Conservation (phyloP, 106 monocot species). For the Gastrodia elata region DNA sequence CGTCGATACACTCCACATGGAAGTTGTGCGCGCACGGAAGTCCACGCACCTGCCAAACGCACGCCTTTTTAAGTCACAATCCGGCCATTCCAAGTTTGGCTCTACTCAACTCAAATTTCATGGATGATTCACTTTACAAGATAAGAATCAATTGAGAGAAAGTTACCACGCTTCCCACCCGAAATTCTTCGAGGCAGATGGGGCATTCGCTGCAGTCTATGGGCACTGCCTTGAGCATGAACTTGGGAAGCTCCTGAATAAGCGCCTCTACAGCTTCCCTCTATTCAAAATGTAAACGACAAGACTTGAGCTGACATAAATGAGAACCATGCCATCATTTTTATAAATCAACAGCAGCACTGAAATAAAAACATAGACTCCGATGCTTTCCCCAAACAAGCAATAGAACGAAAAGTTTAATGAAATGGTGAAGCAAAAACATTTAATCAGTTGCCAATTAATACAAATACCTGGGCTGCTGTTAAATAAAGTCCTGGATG, state of each 20-base stretch:
- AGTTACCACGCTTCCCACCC: constrained; percentile 76
- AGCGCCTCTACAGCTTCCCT: constrained; percentile 99
- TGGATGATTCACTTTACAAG: neutral
- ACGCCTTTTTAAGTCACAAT: too few species aligned
- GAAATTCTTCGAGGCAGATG: constrained; percentile 96
- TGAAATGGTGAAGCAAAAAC: too few species aligned
- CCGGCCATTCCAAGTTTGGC: neutral
- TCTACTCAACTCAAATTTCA: neutral
- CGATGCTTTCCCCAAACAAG: too few species aligned
- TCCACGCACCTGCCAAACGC: constrained; percentile 60
- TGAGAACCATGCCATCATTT: neutral
- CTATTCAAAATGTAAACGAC: constrained; percentile 22
- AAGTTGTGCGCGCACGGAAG: constrained; percentile 98
- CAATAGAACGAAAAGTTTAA: too few species aligned
- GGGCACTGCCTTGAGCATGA: constrained; percentile 86
- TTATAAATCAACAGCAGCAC: neutral
- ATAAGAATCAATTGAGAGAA: neutral
- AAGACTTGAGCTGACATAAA: neutral
- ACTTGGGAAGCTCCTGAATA: constrained; percentile 97
- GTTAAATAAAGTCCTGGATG: constrained; percentile 97
- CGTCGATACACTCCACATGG: constrained; percentile 95
- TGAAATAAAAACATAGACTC: neutral
- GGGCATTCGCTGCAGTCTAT: constrained; percentile 97
- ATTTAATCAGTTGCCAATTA: neutral
- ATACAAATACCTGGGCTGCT: constrained; percentile 61